These are phyloP conservation scores for Russula sp. DNA, from an alignment of 768 basidiomycete species.

Conservation along the genomic window DNA sequence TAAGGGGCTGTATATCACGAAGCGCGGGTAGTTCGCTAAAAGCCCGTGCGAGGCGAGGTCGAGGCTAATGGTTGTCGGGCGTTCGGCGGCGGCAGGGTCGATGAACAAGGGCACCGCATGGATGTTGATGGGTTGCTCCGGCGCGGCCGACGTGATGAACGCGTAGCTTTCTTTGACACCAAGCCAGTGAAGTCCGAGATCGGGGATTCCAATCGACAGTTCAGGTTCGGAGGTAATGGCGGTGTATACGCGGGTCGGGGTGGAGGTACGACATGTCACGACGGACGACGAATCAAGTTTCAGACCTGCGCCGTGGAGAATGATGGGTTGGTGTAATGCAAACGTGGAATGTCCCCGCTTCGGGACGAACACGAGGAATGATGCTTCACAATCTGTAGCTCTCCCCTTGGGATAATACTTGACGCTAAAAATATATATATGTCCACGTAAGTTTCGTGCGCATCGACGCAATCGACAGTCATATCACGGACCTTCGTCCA, in stretches of 20 bases:
- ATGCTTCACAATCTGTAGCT: constrained; percentile 20
- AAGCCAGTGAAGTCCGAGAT: constrained; percentile 29
- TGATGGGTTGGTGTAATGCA: constrained; percentile 28
- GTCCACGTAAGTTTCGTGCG: not conserved
- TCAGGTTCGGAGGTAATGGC: constrained; percentile 20
- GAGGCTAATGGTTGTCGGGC: constrained; percentile 10
- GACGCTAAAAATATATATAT: constrained; percentile 13
- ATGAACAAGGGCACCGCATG: constrained; percentile 23
- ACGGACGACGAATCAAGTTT: constrained; percentile 18
- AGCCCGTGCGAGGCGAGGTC: constrained; percentile 21
- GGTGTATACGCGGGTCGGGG: constrained; percentile 25
- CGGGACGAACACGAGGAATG: constrained; percentile 28
- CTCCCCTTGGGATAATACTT: constrained; percentile 25
- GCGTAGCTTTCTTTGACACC: constrained; percentile 26
- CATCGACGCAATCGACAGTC: not conserved
- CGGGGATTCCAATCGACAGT: constrained; percentile 21
- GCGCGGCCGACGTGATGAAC: constrained; percentile 21
- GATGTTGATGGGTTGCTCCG: constrained; percentile 19
- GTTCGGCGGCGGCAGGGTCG: constrained; percentile 13
- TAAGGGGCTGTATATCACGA: constrained; percentile 12
- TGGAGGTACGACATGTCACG: constrained; percentile 16
- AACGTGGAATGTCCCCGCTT: constrained; percentile 20
- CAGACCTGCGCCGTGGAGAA: constrained; percentile 28
- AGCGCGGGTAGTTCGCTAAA: constrained; percentile 10
- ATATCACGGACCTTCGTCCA: constrained; percentile 26